Percentiles rank a stretch among this genome's conserved stretches.
phyloP scores from a whole-genome alignment of 257 asterid species.

The Petunia secreta region DNA sequence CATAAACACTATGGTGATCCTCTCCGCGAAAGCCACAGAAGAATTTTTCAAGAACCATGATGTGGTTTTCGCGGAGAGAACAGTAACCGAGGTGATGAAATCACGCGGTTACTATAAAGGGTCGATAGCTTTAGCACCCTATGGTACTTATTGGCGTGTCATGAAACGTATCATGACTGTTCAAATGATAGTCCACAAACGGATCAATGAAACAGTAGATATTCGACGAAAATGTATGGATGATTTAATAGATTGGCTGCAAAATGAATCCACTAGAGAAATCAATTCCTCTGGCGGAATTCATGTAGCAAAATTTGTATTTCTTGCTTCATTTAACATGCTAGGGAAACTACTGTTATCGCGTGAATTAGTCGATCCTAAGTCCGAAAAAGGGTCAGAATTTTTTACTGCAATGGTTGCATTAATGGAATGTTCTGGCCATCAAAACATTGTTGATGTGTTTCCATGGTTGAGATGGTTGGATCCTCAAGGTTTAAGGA shows the following conservation, averaged over 20 bases:
- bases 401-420: conserved; percentile 49
- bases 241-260: conserved; percentile 45
- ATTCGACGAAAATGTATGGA: conserved; percentile 46
- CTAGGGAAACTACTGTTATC: conserved; percentile 57
- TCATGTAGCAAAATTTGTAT: conserved; percentile 40
- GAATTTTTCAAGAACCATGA: conserved; percentile 42
- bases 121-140: conserved; percentile 45
- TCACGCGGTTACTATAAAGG: conserved; percentile 42
- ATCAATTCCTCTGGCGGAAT: neutral
- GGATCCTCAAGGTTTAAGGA: conserved; percentile 56
- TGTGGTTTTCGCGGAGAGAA: conserved; percentile 47
- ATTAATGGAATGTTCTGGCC: conserved; percentile 47
- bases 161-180: conserved; percentile 52
- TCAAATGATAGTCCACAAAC: conserved; percentile 48
- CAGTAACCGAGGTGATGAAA: conserved; percentile 45
- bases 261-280: conserved; percentile 17
- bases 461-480: conserved; percentile 50
- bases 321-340: conserved; percentile 56
- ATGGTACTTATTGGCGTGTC: conserved; percentile 53
- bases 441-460: conserved; percentile 52
- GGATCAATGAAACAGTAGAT: conserved; percentile 39
- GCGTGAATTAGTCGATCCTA: conserved; percentile 48
- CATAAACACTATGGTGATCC: conserved; percentile 23
- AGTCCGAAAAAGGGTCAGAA: conserved; percentile 43
- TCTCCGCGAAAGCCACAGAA: neutral